Evolutionary conservation across 1,284 basidiomycete genomes (phyloP).

Genomic region (Schizophyllum commune): DNA sequence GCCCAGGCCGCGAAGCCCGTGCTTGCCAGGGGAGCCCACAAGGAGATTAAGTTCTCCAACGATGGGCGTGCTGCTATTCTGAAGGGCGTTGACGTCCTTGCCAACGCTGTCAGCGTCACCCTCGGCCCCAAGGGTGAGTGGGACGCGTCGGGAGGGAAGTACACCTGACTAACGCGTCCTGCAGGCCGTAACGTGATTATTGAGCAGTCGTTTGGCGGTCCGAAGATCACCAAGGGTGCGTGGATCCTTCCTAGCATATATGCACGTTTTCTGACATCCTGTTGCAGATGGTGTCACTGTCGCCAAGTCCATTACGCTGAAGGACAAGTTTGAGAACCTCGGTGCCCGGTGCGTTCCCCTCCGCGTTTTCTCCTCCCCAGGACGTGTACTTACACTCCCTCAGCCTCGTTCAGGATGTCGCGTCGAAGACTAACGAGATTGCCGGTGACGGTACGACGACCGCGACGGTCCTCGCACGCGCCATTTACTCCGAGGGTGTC

Average conservation of each 20-base stretch:
- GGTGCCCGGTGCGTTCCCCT: constrained; percentile 74
- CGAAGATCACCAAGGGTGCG: constrained; percentile 94
- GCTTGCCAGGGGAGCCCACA: constrained; percentile 71
- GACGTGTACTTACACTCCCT: neutral
- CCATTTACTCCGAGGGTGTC: constrained; percentile 97
- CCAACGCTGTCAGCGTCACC: constrained; percentile 92
- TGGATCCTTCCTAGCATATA: constrained; percentile 9
- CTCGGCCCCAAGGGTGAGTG: constrained; percentile 87
- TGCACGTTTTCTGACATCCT: constrained; percentile 4
- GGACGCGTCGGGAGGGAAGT: neutral
- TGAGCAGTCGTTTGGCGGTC: constrained; percentile 94
- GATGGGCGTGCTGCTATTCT: constrained; percentile 92
- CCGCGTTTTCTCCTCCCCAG: neutral
- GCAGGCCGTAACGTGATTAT: constrained; percentile 96
- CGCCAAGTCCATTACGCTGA: constrained; percentile 88
- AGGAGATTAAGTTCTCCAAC: constrained; percentile 97
- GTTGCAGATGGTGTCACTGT: constrained; percentile 91
- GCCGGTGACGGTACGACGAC: constrained; percentile 99
- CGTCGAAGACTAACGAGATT: constrained; percentile 94
- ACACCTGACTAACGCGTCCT: constrained; percentile 10
- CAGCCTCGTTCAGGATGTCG: constrained; percentile 92
- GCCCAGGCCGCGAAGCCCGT: constrained; percentile 32
- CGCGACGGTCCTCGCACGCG: constrained; percentile 92
- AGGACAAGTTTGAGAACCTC: constrained; percentile 99
- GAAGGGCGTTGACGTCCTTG: constrained; percentile 92